A percentile compares a stretch with the other conserved stretches of the same genome.
Evolutionary conservation across 352 stramenopile genomes (phyloP).

Genomic region (Paralagenidium karlingii): DNA sequence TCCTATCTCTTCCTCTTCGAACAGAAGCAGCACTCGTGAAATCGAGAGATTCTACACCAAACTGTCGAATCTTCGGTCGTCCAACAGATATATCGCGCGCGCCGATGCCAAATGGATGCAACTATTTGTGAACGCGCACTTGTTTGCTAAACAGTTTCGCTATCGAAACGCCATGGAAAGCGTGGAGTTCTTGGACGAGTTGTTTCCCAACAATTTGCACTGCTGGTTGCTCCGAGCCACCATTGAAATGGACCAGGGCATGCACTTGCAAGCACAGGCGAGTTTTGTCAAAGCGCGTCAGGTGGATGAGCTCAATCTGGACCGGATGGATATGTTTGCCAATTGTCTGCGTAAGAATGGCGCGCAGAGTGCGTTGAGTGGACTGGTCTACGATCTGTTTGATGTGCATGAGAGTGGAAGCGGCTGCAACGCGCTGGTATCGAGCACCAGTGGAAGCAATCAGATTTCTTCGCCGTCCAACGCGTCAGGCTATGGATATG

Average conservation of each 20-base stretch:
- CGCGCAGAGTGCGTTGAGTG: constrained; percentile 34
- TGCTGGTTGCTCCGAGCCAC: constrained; percentile 32
- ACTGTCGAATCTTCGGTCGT: constrained; percentile 1
- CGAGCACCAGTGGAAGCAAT: no score
- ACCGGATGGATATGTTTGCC: constrained; percentile 50
- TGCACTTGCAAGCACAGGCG: constrained; percentile 34
- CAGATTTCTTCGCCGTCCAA: no score
- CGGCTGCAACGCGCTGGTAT: no score
- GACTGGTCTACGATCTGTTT: constrained; percentile 59
- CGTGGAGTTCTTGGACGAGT: constrained; percentile 10
- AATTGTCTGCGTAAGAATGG: constrained; percentile 38
- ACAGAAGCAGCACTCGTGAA: constrained; percentile 20
- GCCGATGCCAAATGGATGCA: constrained; percentile 43
- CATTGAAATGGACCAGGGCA: constrained; percentile 50
- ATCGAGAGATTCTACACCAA: constrained; percentile 38
- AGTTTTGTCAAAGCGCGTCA: constrained; percentile 43
- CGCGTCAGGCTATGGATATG: no score
- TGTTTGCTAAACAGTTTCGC: constrained; percentile 25
- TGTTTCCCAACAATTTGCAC: constrained; percentile 61
- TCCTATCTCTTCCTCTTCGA: no score
- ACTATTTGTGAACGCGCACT: constrained; percentile 34
- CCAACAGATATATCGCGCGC: constrained; percentile 1
- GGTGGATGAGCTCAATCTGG: constrained; percentile 45
- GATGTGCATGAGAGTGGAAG: no score
- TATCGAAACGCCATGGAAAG: constrained; percentile 15